Evolutionary conservation across 345 rosid species (phyloP), one percentile per base, ranked within the genome.

Genomic region (Leavenworthia alabamica): DNA sequence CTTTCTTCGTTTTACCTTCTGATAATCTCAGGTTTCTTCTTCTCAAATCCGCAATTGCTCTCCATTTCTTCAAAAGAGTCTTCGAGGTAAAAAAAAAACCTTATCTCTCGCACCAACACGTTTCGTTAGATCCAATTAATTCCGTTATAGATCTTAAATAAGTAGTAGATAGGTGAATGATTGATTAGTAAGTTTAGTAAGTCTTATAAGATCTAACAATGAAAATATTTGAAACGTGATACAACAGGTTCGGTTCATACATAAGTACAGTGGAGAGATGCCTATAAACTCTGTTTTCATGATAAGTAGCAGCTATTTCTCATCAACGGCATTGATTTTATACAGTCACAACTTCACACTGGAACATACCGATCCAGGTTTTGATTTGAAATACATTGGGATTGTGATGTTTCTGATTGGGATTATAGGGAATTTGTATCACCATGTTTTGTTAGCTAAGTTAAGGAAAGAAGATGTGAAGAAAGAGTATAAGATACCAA

Each of bases 61-160:
- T 82, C 60, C 97, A 86, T 77, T 90, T 86, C 86, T 45, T 86
- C 74, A 87, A 86, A 60, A 78, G 97, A 19, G 54, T 64, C 55
- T 42, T 71, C 26, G 70, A 63, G 75, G 70, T 63, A n/a, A n/a
- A n/a, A n/a, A n/a, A n/a, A 19, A 12, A 6, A 3, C 44, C 1
- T 20, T 20, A 5, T 11, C 44, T 37, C 12, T 13, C 13, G 19
- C 57, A 35, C 24, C 56, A 48, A 47, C 12, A 48, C 0, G n/a
- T n/a, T n/a, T n/a, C n/a, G n/a, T n/a, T n/a, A n/a, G n/a, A n/a
- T n/a, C n/a, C n/a, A n/a, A n/a, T n/a, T n/a, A n/a, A n/a, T n/a
- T n/a, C n/a, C n/a, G n/a, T n/a, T n/a, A n/a, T n/a, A n/a, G n/a
- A n/a, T n/a, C n/a, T n/a, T n/a, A n/a, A n/a, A n/a, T n/a, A n/a